Percentiles rank a stretch among this genome's conserved stretches.
Evolutionary conservation across 352 stramenopile species (phyloP).

Genomic region (Elongisporangium undulatum): DNA sequence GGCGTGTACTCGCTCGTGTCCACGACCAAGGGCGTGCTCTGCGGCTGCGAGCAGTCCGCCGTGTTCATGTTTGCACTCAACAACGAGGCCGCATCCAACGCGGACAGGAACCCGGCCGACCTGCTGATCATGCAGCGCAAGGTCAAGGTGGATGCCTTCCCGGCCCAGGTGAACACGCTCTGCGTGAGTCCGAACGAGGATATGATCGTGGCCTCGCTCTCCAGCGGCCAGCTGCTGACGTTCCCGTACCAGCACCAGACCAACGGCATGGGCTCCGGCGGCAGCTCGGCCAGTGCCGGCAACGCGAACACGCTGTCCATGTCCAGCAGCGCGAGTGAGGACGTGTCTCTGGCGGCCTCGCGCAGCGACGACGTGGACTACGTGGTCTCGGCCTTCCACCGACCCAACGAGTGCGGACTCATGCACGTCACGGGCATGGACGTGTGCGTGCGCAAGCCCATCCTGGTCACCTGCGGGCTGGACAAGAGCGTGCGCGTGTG

Average conservation of each 20-base stretch:
- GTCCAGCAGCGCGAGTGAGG: constrained; percentile 14
- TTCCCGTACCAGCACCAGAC: constrained; percentile 67
- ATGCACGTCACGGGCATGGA: constrained; percentile 87
- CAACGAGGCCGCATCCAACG: constrained; percentile 16
- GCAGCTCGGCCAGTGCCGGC: constrained; percentile 8
- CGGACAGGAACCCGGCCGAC: constrained; percentile 24
- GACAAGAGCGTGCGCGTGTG: constrained; percentile 89
- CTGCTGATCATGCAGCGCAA: constrained; percentile 53
- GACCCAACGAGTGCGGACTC: constrained; percentile 47
- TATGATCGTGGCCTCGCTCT: constrained; percentile 53
- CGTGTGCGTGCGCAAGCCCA: constrained; percentile 89
- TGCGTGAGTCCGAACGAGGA: constrained; percentile 80
- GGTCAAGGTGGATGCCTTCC: constrained; percentile 53
- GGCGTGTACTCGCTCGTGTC: constrained; percentile 57
- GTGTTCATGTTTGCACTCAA: constrained; percentile 69
- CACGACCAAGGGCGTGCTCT: constrained; percentile 76
- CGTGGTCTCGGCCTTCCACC: constrained; percentile 68
- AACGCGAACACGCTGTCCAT: constrained; percentile 7
- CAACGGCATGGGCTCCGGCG: constrained; percentile 8
- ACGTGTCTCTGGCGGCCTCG: constrained; percentile 9
- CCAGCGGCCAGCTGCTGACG: constrained; percentile 58
- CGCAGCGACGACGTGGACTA: constrained; percentile 70
- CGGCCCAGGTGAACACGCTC: constrained; percentile 39
- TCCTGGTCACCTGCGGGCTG: constrained; percentile 87
- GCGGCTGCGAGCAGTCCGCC: constrained; percentile 60